These are phyloP conservation scores for Capsella bursapastoris DNA, from an alignment of 345 rosid genomes.

Conservation along the genomic window DNA sequence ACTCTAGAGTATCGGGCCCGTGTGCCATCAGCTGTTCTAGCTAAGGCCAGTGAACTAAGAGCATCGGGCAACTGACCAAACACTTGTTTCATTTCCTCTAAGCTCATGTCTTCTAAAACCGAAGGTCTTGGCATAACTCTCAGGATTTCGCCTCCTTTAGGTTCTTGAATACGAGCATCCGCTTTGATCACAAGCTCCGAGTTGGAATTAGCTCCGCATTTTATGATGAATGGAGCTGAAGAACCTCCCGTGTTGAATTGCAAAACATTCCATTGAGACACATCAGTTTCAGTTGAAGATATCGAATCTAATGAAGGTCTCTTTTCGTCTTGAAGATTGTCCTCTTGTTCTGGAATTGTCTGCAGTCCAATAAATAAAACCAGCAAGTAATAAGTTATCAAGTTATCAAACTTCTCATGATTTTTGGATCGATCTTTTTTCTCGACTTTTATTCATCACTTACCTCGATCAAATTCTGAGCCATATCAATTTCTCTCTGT, in stretches of 20 bases:
- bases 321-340: constrained; percentile 48
- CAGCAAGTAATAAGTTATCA: constrained; percentile 11
- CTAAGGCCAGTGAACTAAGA: constrained; percentile 87
- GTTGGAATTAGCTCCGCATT: constrained; percentile 93
- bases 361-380: constrained; percentile 41
- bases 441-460: constrained; percentile 11
- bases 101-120: constrained; percentile 70
- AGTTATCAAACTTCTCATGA: constrained; percentile 1
- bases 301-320: constrained; percentile 56
- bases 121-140: constrained; percentile 98
- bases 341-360: constrained; percentile 84
- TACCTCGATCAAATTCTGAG: constrained; percentile 73
- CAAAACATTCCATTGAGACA: constrained; percentile 95
- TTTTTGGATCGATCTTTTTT: constrained; percentile 1
- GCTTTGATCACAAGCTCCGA: constrained; percentile 95
- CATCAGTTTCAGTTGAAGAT: constrained; percentile 70
- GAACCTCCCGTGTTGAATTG: constrained; percentile 92
- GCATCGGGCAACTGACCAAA: constrained; percentile 93
- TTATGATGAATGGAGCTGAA: constrained; percentile 82
- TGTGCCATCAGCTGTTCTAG: constrained; percentile 95
- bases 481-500: constrained; percentile 77
- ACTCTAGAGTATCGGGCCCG: constrained; percentile 92
- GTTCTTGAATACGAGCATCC: constrained; percentile 81
- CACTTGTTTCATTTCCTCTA: constrained; percentile 86
- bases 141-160: constrained; percentile 92